Base-by-base conservation (phyloP, 306 rosid species). In the Castanopsis chinensis region DNA sequence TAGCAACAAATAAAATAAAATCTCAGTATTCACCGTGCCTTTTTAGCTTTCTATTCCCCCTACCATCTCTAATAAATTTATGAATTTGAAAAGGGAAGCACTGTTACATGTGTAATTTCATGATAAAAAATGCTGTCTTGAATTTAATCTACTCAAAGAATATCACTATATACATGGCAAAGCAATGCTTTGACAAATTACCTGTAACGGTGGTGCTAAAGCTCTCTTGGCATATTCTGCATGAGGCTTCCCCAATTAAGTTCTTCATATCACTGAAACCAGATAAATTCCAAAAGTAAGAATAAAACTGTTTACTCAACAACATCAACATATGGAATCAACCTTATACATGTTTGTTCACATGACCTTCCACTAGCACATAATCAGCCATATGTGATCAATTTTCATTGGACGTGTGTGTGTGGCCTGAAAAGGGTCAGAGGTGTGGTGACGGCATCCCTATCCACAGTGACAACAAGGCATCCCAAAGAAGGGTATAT, bases 181-280 rank as follows among this genome's bases (percentile, higher is more conserved):
- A 57, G 2, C 68, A 55, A 25, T 65, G 59, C 55, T 35, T 33
- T 67, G 17, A 41, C 54, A 77, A 73, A 73, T 76, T 55, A 93
- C 96, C 94, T 30, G 90, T 92, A 82, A 94, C 70, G 65, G 90
- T 81, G 19, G 92, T 94, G 85, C 98, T 90, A 75, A 90, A 94
- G 81, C 87, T 88, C 88, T 90, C 98, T 80, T 89, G 92, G 88
- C 98, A 94, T 69, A 94, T 92, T 81, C 91, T 41, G 81, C 98
- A 94, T 35, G 86, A 79, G 69, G 97, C 98, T 82, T 92, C 98
- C 55, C 98, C 97, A 76, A 90, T 90, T 90, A 87, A 74, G 82
- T 90, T 89, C 89, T 92, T 92, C 94, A 94, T 89, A 80, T 94
- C 98, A 81, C 94, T 94, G 88, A 37, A 77, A 85, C 79, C 83